Percentiles rank a stretch among this genome's conserved stretches.
phyloP scores from a whole-genome alignment of 805 yeast species.

The Metschnikowia drakensbergensis region DNA sequence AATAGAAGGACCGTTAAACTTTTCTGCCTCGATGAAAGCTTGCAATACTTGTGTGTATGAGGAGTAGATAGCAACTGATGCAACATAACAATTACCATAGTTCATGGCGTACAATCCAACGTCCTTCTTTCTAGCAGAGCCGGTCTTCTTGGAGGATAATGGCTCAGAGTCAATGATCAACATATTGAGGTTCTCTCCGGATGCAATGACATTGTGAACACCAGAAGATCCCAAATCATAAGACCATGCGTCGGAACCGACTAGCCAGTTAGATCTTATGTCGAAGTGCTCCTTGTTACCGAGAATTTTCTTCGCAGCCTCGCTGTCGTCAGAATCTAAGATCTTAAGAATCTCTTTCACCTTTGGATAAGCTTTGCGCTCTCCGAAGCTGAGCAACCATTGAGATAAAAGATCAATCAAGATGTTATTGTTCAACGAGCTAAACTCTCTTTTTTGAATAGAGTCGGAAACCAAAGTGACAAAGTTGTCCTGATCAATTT shows the following conservation, averaged over 20 bases:
- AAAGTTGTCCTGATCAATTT: constrained; percentile 48
- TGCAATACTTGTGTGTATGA: constrained; percentile 91
- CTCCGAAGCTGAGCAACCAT: constrained; percentile 61
- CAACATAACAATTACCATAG: constrained; percentile 84
- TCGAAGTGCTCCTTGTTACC: constrained; percentile 43
- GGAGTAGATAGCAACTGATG: constrained; percentile 89
- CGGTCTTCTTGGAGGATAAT: constrained; percentile 34
- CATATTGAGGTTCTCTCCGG: constrained; percentile 76
- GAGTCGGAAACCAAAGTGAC: constrained; percentile 43
- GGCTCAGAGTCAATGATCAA: constrained; percentile 87
- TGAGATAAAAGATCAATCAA: constrained; percentile 57
- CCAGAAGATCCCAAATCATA: constrained; percentile 91
- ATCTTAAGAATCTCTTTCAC: constrained; percentile 34
- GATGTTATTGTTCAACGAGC: constrained; percentile 41
- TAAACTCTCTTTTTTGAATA: constrained; percentile 42
- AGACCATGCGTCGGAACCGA: constrained; percentile 95
- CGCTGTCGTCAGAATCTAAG: constrained; percentile 39
- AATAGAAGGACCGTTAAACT: constrained; percentile 84
- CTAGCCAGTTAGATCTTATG: constrained; percentile 65
- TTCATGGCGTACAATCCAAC: constrained; percentile 94
- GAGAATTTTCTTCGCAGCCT: constrained; percentile 44
- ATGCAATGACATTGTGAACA: constrained; percentile 75
- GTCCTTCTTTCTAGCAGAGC: constrained; percentile 73
- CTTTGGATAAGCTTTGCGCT: constrained; percentile 28
- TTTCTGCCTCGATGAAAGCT: constrained; percentile 85